phyloP scores from a whole-genome alignment of 805 yeast genomes.

The Pichia membranifaciens region DNA sequence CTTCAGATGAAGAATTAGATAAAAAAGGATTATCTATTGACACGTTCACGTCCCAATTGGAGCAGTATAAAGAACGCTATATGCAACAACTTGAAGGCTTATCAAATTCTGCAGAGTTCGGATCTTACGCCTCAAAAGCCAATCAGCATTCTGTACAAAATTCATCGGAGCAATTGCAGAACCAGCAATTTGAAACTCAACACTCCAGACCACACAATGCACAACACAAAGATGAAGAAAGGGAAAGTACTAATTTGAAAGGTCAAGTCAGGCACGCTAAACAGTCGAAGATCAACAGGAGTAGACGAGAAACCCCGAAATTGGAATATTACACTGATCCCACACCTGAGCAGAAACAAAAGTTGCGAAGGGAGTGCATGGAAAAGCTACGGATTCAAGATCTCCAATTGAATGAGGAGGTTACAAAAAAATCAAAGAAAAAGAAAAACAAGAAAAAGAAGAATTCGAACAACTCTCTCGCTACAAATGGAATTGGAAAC shows the following conservation, averaged over 20 bases:
- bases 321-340: neutral
- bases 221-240: neutral
- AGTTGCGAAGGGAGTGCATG: slow-evolving; percentile 5
- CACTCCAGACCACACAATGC: neutral
- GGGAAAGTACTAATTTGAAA: neutral
- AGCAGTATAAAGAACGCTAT: slow-evolving; percentile 4
- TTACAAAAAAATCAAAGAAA: slow-evolving; percentile 13
- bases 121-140: neutral
- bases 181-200: neutral
- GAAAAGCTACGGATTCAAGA: slow-evolving; percentile 5
- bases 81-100: slow-evolving; percentile 1
- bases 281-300: neutral
- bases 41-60: slow-evolving; percentile 1
- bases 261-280: neutral
- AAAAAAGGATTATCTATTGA: slow-evolving; percentile 1
- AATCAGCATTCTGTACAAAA: neutral
- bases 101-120: neutral
- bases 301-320: neutral
- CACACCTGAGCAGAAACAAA: slow-evolving; percentile 4
- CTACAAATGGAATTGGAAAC: neutral
- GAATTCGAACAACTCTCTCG: neutral
- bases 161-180: neutral
- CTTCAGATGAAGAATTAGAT: neutral
- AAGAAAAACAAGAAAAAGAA: slow-evolving; percentile 13
- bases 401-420: neutral